Conservation (phyloP, 345 rosid genomes). For the Xanthoceras sorbifolium region DNA sequence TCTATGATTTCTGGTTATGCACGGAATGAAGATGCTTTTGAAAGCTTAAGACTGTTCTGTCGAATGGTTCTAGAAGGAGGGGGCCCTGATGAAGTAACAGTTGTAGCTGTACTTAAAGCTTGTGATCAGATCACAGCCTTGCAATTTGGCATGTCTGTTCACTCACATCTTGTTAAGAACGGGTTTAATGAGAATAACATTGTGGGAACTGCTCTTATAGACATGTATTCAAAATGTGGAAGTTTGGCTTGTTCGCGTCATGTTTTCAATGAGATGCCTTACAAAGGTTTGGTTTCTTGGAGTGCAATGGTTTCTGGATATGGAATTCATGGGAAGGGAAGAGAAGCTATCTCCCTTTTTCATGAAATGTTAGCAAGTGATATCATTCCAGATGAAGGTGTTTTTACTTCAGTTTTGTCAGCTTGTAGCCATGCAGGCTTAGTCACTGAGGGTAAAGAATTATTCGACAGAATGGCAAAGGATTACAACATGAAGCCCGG, state of each 20-base stretch:
- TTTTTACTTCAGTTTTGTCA: constrained; percentile 33
- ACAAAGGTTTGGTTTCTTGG: constrained; percentile 26
- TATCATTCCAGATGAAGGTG: constrained; percentile 28
- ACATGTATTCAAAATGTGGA: constrained; percentile 36
- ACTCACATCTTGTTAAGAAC: constrained; percentile 24
- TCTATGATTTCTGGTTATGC: constrained; percentile 31
- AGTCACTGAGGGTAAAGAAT: constrained; percentile 34
- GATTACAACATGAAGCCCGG: constrained; percentile 20
- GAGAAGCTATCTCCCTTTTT: constrained; percentile 27
- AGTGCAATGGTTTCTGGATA: constrained; percentile 35
- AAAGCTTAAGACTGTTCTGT: constrained; percentile 32
- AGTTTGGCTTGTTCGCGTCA: constrained; percentile 21
- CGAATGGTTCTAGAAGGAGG: constrained; percentile 30
- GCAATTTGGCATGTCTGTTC: constrained; percentile 35
- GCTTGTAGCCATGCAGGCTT: constrained; percentile 38
- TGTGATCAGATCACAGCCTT: constrained; percentile 33
- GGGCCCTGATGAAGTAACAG: constrained; percentile 26
- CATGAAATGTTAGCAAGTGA: constrained; percentile 21
- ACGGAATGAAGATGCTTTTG: constrained; percentile 21
- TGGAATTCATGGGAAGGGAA: constrained; percentile 28
- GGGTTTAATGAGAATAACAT: constrained; percentile 20
- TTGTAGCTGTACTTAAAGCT: constrained; percentile 29
- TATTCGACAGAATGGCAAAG: constrained; percentile 23
- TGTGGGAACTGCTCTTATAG: constrained; percentile 31
- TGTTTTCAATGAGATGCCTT: constrained; percentile 27